phyloP scores from a whole-genome alignment of 768 basidiomycete genomes.

The Agrocybe chaxingu region DNA sequence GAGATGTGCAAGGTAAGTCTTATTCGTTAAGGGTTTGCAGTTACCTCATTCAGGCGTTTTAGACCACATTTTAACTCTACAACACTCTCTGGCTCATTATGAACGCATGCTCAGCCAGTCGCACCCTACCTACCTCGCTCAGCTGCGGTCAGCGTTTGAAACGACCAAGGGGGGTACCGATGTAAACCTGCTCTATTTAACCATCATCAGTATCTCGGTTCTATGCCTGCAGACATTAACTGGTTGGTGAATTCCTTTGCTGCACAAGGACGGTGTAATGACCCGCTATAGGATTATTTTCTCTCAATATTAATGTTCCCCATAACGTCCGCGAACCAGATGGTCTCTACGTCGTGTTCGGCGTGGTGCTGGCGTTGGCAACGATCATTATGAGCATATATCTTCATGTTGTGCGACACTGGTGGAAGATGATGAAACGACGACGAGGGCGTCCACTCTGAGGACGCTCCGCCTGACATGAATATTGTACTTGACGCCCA shows the following conservation, averaged over 20 bases:
- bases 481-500: not conserved
- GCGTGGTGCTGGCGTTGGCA: conserved; percentile 44
- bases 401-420: conserved; percentile 48
- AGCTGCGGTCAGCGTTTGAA: conserved; percentile 62
- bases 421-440: conserved; percentile 60
- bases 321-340: conserved; percentile 36
- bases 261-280: not conserved
- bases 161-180: conserved; percentile 62
- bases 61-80: conserved; percentile 91
- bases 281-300: conserved; percentile 52
- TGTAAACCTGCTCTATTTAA: conserved; percentile 62
- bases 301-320: conserved; percentile 66
- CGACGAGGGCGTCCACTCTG: conserved; percentile 21
- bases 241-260: conserved; percentile 35
- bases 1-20: conserved; percentile 81
- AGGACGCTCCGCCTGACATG: not conserved
- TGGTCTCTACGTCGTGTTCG: conserved; percentile 52
- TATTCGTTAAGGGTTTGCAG: not conserved
- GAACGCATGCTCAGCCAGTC: conserved; percentile 87
- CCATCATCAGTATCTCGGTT: conserved; percentile 63
- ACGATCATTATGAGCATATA: conserved; percentile 43
- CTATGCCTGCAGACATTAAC: conserved; percentile 60
- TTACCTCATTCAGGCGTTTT: conserved; percentile 6
- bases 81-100: conserved; percentile 80
- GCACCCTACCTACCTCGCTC: conserved; percentile 81